Evolutionary conservation across 352 stramenopile species (phyloP), one percentile per base, ranked within the genome.

Genomic region (Thalassiosira delicatula): DNA sequence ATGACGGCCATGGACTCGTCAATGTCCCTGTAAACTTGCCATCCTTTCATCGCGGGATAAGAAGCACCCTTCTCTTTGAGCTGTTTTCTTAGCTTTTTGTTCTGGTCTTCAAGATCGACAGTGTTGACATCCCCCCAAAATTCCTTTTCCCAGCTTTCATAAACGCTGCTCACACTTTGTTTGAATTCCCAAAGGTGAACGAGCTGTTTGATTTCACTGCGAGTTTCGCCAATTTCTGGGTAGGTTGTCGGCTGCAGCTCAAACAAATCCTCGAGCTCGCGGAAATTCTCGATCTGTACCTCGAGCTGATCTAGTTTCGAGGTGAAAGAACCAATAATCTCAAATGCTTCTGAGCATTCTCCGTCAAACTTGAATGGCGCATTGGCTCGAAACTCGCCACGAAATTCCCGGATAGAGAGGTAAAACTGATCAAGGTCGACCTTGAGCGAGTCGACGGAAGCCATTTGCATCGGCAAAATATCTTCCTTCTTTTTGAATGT

Each of bases 401-500:
- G 93, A 87, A 98, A 98, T 63, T 97, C 94, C 80, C 96, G 92
- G 90, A 98, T 98, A 56, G 75, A 85, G 37, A 84, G 71, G 84
- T 97, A 98, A 85, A 98, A 98, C 7, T 95, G 90, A 79, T 98
- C 96, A 0, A 98, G 87, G 23, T 98, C 95, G 44, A 95, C 86
- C 73, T 98, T 98, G 72, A 98, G 97, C 27, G 92, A 93, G 70
- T 98, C 95, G 12, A 98, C 95, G 70, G 98, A 96, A 17, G 95
- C 90, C 93, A 98, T 98, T 90, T 99, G 96, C 49, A 98, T 91
- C 3, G 96, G 96, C 88, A 98, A 93, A 71, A 99, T 98, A 78
- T 98, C 96, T 86, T 99, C 97, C 73, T 98, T 98, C 82, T 98
- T 98, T 80, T 97, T 97, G 85, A 98, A 98, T 21, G 96, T 98